Base-by-base conservation (phyloP, 768 basidiomycete species). In the Crepidotus variabilis region DNA sequence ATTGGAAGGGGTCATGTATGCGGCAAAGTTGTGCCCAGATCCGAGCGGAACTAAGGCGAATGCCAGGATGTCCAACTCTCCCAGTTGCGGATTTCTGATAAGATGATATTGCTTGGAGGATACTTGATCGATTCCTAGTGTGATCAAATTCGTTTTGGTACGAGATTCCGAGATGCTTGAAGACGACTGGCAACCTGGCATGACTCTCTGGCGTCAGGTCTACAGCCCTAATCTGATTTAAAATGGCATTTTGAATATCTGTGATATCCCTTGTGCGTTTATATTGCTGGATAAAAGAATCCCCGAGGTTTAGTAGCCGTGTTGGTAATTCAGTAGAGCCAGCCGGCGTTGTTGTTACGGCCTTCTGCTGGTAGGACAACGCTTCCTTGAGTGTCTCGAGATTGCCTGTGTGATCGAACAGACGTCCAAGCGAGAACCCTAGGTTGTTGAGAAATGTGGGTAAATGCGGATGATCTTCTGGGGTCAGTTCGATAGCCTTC, bases 351-450 rank as follows among this genome's bases (percentile, higher is more conserved):
- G 16, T 18, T 33, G 53, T 47, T 11, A 55, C 54, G 16, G 54
- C 54, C 28, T 34, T 54, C 13, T 46, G 18, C 21, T 51, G 24
- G 24, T 54, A 24, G 16, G 16, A 33, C 7, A 53, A 53, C 6
- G 57, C 32, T 22, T 46, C 45, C 16, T n/a, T 46, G 45, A 46
- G 16, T n/a, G 16, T 22, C 45, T 46, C 45, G n/a, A 46, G 2
- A 22, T 46, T 46, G 6, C 45, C 45, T n/a, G n/a, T 46, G 16
- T 46, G 16, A n/a, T 46, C 45, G 10, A 46, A 46, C 2, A n/a
- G 45, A n/a, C 45, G 45, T 22, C 16, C 21, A 10, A 46, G 21
- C 4, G 61, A 69, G 21, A 77, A 22, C 28, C 8, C 9, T 8
- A 32, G 49, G n/a, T 32, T 18, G 28, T 50, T 23, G 20, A 20